These are phyloP conservation scores for Nicotiana undulata DNA, from an alignment of 257 asterid genomes.

Conservation along the genomic window DNA sequence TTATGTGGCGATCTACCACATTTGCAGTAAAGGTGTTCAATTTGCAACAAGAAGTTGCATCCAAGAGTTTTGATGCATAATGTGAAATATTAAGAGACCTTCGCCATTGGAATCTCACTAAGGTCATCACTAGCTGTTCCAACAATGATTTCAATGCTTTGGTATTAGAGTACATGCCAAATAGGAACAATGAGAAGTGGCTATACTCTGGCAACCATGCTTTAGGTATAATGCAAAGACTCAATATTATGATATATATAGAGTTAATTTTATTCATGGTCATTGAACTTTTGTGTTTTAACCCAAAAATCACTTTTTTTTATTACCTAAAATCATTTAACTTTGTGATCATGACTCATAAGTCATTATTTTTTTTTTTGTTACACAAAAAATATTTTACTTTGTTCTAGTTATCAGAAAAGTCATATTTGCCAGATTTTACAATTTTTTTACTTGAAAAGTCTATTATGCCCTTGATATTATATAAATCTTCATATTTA, in stretches of 20 bases:
- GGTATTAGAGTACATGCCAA: constrained; percentile 18
- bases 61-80: constrained; percentile 23
- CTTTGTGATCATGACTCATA: no score
- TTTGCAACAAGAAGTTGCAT: not conserved
- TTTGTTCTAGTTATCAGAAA: no score
- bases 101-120: constrained; percentile 24
- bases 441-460: no score
- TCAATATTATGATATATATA: constrained; percentile 22
- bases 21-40: constrained; percentile 22
- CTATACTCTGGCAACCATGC: constrained; percentile 9
- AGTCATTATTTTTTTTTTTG: no score
- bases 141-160: constrained; percentile 20
- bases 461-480: no score
- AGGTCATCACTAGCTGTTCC: constrained; percentile 19
- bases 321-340: no score
- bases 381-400: no score
- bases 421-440: no score
- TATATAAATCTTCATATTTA: no score
- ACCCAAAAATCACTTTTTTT: no score
- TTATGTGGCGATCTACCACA: constrained; percentile 17
- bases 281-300: no score
- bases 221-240: constrained; percentile 15
- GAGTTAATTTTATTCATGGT: no score
- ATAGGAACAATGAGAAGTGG: constrained; percentile 30
- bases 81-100: constrained; percentile 9